A percentile compares a stretch with the other conserved stretches of the same genome.
phyloP scores from a whole-genome alignment of 345 rosid species.

The Alliaria petiolata region DNA sequence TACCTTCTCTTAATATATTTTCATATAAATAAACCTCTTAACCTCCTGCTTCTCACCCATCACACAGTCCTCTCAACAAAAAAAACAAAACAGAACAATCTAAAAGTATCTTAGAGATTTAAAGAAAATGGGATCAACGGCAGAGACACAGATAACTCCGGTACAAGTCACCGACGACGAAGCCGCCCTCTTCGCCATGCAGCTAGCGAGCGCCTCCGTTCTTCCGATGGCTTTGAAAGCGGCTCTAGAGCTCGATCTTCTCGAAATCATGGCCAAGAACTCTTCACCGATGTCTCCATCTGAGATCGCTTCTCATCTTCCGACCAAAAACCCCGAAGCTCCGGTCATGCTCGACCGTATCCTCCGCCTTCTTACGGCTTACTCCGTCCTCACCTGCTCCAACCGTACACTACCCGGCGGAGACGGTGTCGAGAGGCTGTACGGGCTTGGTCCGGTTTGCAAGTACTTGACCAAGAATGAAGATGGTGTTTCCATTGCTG shows the following conservation, averaged over 20 bases:
- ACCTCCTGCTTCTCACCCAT: slow-evolving; percentile 19
- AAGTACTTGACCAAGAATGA: slow-evolving; percentile 74
- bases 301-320: slow-evolving; percentile 64
- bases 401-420: slow-evolving; percentile 33
- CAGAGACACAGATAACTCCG: slow-evolving; percentile 72
- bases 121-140: slow-evolving; percentile 52
- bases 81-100: neutral
- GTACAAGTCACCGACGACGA: slow-evolving; percentile 69
- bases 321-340: slow-evolving; percentile 73
- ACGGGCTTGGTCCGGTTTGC: slow-evolving; percentile 77
- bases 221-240: slow-evolving; percentile 90
- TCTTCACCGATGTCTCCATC: slow-evolving; percentile 53
- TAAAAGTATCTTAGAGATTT: neutral
- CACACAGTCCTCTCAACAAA: slow-evolving; percentile 6
- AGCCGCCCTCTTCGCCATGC: slow-evolving; percentile 67
- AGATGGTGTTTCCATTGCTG: slow-evolving; percentile 71
- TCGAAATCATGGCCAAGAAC: slow-evolving; percentile 70
- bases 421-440: slow-evolving; percentile 52
- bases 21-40: slow-evolving; percentile 25
- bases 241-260: slow-evolving; percentile 80
- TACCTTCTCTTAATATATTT: neutral
- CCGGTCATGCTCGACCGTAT: slow-evolving; percentile 74
- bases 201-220: slow-evolving; percentile 65
- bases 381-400: slow-evolving; percentile 58
- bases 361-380: slow-evolving; percentile 62